A percentile compares a stretch with the other conserved stretches of the same genome.
phyloP scores from a whole-genome alignment of 495 filamentous ascomycete genomes.

The Aspergillus sclerotioniger region DNA sequence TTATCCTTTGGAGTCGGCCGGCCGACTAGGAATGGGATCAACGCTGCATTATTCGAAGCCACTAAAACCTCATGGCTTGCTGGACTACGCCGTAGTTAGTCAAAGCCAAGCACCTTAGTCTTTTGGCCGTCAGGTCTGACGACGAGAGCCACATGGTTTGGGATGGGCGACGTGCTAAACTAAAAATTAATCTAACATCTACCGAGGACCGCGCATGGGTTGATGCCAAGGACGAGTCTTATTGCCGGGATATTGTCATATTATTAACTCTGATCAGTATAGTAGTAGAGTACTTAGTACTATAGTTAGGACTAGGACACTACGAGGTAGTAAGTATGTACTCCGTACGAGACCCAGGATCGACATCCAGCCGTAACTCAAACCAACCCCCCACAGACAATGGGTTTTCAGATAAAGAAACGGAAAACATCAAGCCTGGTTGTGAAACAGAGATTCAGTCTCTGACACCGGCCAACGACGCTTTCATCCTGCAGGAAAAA shows the following conservation, averaged over 20 bases:
- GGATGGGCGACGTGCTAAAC: background rate
- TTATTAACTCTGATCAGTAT: too few relatives aligned
- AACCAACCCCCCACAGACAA: background rate
- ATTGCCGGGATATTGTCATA: too few relatives aligned
- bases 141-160: slow-evolving; percentile 2
- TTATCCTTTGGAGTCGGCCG: background rate
- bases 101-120: background rate
- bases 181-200: slow-evolving; percentile 3
- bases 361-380: background rate
- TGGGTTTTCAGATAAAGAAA: background rate
- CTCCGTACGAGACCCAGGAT: too few relatives aligned
- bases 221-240: background rate
- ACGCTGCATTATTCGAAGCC: slow-evolving; percentile 10
- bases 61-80: slow-evolving; percentile 1
- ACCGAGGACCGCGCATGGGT: background rate
- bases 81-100: background rate
- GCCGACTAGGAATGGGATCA: slow-evolving; percentile 8
- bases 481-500: slow-evolving; percentile 1
- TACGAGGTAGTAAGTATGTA: too few relatives aligned
- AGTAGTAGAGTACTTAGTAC: background rate
- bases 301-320: too few relatives aligned
- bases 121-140: background rate
- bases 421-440: background rate
- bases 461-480: background rate
- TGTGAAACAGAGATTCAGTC: background rate